Evolutionary conservation across 2,329 filamentous ascomycete genomes (phyloP).

Genomic region (Raffaelea arxii): DNA sequence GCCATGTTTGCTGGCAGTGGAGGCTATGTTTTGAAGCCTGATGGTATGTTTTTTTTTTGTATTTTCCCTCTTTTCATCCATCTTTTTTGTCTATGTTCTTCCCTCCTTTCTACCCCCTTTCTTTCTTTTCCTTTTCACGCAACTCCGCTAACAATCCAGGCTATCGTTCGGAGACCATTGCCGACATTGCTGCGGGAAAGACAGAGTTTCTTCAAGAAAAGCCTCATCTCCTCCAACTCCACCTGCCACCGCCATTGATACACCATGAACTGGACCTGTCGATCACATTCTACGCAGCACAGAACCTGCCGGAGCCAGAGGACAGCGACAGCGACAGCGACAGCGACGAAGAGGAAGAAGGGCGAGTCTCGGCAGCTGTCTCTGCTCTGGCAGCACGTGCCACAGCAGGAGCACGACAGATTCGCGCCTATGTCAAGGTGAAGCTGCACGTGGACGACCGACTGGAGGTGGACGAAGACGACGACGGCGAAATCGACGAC

Average conservation of each 20-base stretch:
- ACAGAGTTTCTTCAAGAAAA: background rate
- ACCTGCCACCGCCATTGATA: no score
- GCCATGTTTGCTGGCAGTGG: slow-evolving; percentile 47
- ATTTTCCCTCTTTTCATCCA: background rate
- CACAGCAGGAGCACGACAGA: slow-evolving; percentile 26
- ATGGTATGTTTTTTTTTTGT: slow-evolving; percentile 31
- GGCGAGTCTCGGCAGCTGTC: background rate
- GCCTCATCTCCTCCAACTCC: background rate
- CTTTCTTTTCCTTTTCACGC: background rate
- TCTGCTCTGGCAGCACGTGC: background rate
- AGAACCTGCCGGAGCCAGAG: slow-evolving; percentile 58
- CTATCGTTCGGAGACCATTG: slow-evolving; percentile 26
- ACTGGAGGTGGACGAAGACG: background rate
- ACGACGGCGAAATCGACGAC: slow-evolving; percentile 20
- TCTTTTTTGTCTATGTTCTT: background rate
- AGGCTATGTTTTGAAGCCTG: slow-evolving; percentile 83
- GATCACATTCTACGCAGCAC: slow-evolving; percentile 67
- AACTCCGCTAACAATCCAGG: no score
- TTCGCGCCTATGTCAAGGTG: slow-evolving; percentile 74
- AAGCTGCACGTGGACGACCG: slow-evolving; percentile 69
- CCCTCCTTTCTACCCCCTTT: no score
- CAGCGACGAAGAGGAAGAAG: background rate
- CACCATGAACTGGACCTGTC: slow-evolving; percentile 56
- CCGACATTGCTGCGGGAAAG: slow-evolving; percentile 11
- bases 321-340: background rate